phyloP scores from a whole-genome alignment of 768 basidiomycete genomes.

The Cystobasidium onofrii region DNA sequence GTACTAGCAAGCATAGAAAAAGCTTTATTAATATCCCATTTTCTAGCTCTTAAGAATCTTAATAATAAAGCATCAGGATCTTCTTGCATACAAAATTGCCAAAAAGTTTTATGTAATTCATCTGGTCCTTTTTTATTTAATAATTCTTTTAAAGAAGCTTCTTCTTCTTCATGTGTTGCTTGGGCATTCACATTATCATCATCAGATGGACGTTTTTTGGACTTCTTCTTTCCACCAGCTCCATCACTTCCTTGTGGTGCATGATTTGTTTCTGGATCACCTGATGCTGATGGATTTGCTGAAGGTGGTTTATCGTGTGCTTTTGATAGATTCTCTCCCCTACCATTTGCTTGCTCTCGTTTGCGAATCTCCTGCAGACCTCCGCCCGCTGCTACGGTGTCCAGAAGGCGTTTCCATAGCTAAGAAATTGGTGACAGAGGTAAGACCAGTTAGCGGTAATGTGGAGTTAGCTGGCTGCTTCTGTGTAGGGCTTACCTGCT shows the following conservation, averaged over 20 bases:
- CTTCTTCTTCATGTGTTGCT: constrained; percentile 18
- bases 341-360: neutral
- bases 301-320: neutral
- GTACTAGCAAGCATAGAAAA: constrained; percentile 19
- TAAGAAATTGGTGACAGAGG: too few species aligned
- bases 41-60: constrained; percentile 38
- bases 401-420: constrained; percentile 24
- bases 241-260: neutral
- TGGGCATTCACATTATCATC: constrained; percentile 15
- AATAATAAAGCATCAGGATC: constrained; percentile 31
- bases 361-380: neutral
- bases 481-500: neutral
- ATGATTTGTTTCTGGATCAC: neutral
- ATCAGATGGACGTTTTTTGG: neutral
- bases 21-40: constrained; percentile 31
- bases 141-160: constrained; percentile 33
- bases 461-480: neutral
- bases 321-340: neutral
- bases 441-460: neutral
- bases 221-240: neutral
- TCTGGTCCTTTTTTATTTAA: constrained; percentile 36
- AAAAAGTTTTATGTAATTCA: constrained; percentile 35
- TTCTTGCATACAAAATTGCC: constrained; percentile 28
- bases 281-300: neutral
- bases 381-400: neutral